Base-by-base conservation (phyloP, 306 rosid genomes). In the Vachellia collinsii region DNA sequence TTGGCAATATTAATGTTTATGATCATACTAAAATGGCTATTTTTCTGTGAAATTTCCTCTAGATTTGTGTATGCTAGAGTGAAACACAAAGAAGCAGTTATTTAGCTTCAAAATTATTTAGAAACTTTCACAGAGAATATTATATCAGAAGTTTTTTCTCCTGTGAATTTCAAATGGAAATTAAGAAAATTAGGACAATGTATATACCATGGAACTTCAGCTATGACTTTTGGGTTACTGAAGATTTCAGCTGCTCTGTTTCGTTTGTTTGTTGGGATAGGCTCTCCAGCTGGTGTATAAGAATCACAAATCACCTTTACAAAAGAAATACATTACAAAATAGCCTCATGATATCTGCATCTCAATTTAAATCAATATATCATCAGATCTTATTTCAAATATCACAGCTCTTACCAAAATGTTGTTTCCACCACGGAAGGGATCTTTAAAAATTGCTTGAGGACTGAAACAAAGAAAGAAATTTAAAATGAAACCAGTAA, bases 391-490 rank as follows among this genome's bases (percentile, higher is more conserved):
- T 39, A 65, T 76, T 65, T 77, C 65, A 64, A 83, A 51, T 61
- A 56, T 47, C 72, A 70, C 61, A 74, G 74, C 53, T 67, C 94
- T 77, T 87, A 96, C 99, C 98, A 96, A 89, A 84, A 96, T 93
- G 69, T 96, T 90, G 90, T 96, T 96, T 8, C 99, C 98, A 20
- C 99, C 98, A 6, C 99, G 99, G 79, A 96, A 96, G 75, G 99
- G 99, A 65, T 96, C 99, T 87, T 84, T 96, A 79, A 92, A 96
- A 82, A 93, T 89, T 77, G 97, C 98, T 81, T 96, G 97, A 85
- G 99, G 99, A 79, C 99, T 96, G 86, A 43, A 73, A 53, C 39
- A 77, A 73, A 44, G 56, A 20, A 79, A 19, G 50, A 80, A 17
- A 38, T 78, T 47, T 16, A 81, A 51, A 64, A 72, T 87, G 77